phyloP scores from a whole-genome alignment of 2,329 filamentous ascomycete genomes.

The Colletotrichum tanaceti region DNA sequence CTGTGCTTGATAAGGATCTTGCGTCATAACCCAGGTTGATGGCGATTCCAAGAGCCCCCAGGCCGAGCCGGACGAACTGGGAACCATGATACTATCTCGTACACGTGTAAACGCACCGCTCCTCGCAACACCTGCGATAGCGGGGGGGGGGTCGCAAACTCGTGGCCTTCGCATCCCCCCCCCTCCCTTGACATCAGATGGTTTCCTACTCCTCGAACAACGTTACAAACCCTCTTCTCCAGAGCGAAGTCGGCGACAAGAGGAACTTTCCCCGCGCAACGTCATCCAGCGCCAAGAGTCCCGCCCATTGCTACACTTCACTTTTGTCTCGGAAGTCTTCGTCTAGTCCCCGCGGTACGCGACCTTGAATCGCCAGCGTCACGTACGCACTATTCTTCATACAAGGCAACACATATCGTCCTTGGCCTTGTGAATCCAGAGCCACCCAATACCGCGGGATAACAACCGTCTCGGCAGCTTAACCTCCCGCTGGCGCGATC shows the following conservation, averaged over 20 bases:
- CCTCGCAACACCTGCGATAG: neutral
- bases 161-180: no score
- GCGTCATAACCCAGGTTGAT: conserved; percentile 26
- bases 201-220: neutral
- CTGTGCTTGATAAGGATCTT: conserved; percentile 2
- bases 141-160: neutral
- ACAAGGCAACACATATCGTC: no score
- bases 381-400: no score
- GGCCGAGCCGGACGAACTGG: neutral
- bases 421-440: no score
- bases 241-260: neutral
- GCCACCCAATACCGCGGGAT: no score
- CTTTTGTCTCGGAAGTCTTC: neutral
- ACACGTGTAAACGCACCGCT: neutral
- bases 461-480: no score
- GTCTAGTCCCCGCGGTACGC: neutral
- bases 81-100: neutral
- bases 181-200: no score
- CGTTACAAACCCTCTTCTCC: neutral
- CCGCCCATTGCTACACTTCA: neutral
- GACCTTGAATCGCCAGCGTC: neutral
- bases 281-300: neutral
- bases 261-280: no score
- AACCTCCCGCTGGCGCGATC: no score
- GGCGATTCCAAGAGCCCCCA: conserved; percentile 1